phyloP scores from a whole-genome alignment of 2,329 filamentous ascomycete species.

The Sporothrix schenckii region DNA sequence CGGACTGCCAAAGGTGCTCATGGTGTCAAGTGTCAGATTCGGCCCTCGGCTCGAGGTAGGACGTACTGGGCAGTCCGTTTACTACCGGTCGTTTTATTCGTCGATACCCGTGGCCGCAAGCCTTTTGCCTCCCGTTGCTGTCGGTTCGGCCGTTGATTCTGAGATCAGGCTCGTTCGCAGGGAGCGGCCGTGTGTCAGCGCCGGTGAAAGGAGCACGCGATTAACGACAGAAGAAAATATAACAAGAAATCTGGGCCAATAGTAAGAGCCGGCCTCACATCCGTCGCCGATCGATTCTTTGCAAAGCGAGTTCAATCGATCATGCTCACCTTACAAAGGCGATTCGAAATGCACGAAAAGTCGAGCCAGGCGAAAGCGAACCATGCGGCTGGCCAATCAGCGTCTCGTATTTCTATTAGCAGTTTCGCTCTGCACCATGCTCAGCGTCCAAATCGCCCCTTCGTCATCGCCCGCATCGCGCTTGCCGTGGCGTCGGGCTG shows the following conservation, averaged over 20 bases:
- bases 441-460: background rate
- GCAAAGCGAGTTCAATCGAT: background rate
- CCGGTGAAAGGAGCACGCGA: background rate
- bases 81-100: background rate
- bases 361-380: conserved; percentile 1
- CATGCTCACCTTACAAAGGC: background rate
- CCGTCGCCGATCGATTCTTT: conserved; percentile 6
- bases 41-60: background rate
- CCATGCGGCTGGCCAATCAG: conserved; percentile 24
- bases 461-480: conserved; percentile 22
- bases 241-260: background rate
- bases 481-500: conserved; percentile 14
- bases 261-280: background rate
- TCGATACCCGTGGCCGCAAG: background rate
- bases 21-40: conserved; percentile 18
- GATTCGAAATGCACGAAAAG: conserved; percentile 8
- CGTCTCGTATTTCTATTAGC: background rate
- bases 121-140: background rate
- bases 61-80: background rate
- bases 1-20: conserved; percentile 40
- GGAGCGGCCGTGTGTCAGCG: conserved; percentile 21
- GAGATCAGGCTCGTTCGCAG: background rate
- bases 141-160: background rate
- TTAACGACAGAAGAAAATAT: background rate
- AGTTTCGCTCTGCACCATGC: background rate